Base-by-base conservation (phyloP, 768 basidiomycete species). In the Sporobolomyces phaffii region DNA sequence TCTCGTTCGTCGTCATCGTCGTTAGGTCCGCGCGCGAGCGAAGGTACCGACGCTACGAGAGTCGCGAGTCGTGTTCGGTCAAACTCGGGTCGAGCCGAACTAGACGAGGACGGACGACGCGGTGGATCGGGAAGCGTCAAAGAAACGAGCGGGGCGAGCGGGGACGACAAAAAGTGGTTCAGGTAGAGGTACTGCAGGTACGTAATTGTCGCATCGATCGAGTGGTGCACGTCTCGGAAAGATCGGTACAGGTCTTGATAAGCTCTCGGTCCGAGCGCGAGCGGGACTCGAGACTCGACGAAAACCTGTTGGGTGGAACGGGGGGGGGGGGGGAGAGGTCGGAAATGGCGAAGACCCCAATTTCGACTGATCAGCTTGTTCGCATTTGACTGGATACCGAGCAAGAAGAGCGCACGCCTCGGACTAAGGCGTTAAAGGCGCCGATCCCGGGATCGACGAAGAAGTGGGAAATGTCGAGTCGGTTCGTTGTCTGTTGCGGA, bases 181-280 rank as follows among this genome's bases (percentile, higher is more conserved):
- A 73, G 45, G 62, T 73, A 74, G 31, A 67, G 50, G 60, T 54
- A 64, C 60, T 74, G 71, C 9, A 74, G 22, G 18, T 36, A 65
- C 14, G 69, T 68, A 22, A 73, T 54, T 0, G 66, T 56, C 22
- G 69, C 67, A 40, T 74, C 72, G 43, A 73, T 69, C 24, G 72
- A 73, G 20, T 72, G 69, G 43, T 74, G 59, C 17, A 68, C 15
- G 50, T 73, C 72, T 49, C 66, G 54, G 47, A 74, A 74, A 7
- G 62, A 60, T 15, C 62, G 31, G 47, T 64, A 66, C 14, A 74
- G 33, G 24, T 66, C 63, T 11, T 10, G 28, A 36, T 60, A 72
- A 1, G 33, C 54, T 38, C 57, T 58, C 7, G 69, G 60, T 0
- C 64, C 64, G 9, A 68, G 66, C 18, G 24, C 33, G 14, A 74